Evolutionary conservation across 805 yeast species (phyloP), one percentile per base, ranked within the genome.

Genomic region (Wilhelminamyces savonicus): DNA sequence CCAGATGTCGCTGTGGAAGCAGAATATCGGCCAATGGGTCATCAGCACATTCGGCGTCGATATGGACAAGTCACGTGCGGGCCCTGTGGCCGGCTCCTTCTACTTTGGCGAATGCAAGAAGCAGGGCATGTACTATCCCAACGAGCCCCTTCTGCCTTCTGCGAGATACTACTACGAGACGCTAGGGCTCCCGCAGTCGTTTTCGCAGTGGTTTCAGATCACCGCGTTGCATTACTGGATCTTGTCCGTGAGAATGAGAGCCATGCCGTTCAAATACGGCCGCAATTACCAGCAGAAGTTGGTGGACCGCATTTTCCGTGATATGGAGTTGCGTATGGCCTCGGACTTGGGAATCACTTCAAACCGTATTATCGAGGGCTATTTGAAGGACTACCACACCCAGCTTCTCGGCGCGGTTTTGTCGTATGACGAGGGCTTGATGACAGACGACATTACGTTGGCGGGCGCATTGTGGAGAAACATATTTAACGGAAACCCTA

Each of bases 161-260:
- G 95, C 96, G 2, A 65, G 63, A 31, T 92, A 85, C 52, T 92
- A 86, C 68, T 92, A 86, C 52, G 82, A 84, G 31, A 82, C 88
- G 9, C 62, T 92, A 34, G 79, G 75, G 16, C 63, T 92, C 48
- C 95, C 95, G 21, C 69, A 73, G 50, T 81, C 97, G 1, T 88
- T 90, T 50, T 76, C 90, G n/a, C 94, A 87, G 56, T 90, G 96
- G 95, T 90, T 81, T 55, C 97, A 90, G 59, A 82, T 92, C 38
- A 83, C 95, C 5, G 67, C 81, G 1, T 67, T 92, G 42, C 98
- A 92, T 56, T 77, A 84, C 36, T 92, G 99, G 99, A 78, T 92
- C 49, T 66, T 92, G 26, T 81, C 82, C 41, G 95, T 84, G 12
- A 78, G 98, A 52, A 88, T 92, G 96, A 77, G 99, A 55, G 94